phyloP scores from a whole-genome alignment of 225 moss, liverwort and hornwort genomes.

The Lunularia cruciata region DNA sequence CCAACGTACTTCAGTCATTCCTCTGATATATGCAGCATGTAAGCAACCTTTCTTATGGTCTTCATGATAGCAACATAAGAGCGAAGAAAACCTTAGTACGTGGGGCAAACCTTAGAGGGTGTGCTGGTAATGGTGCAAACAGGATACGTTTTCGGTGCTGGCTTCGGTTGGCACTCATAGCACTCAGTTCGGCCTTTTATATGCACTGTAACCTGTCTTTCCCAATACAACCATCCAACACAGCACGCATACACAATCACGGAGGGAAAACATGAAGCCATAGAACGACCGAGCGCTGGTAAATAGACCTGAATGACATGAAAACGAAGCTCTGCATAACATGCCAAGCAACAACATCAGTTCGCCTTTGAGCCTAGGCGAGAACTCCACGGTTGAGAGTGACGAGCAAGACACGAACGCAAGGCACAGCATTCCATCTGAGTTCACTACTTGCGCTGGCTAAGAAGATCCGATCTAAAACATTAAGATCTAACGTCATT shows the following conservation, averaged over 20 bases:
- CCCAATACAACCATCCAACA: constrained; percentile 13
- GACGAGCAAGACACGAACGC: background rate
- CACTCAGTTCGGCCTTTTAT: constrained; percentile 90
- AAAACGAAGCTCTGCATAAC: background rate
- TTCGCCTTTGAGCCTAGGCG: background rate
- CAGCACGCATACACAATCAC: background rate
- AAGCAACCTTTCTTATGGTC: too few species aligned
- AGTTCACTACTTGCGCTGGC: background rate
- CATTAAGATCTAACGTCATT: too few species aligned
- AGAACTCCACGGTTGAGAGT: background rate
- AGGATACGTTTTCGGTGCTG: constrained; percentile 95
- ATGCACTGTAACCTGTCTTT: constrained; percentile 84
- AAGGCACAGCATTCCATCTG: too few species aligned
- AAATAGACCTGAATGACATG: background rate
- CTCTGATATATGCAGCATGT: too few species aligned
- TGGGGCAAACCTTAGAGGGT: constrained; percentile 72
- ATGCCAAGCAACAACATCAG: background rate
- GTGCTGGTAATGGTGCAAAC: constrained; percentile 99
- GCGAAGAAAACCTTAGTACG: background rate
- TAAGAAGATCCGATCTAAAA: background rate
- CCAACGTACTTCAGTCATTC: too few species aligned
- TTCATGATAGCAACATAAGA: background rate
- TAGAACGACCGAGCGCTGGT: background rate
- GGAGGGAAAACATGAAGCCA: background rate
- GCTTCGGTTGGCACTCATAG: constrained; percentile 98